Evolutionary conservation across 768 basidiomycete species (phyloP).

Genomic region (Gymnopilus junonius): DNA sequence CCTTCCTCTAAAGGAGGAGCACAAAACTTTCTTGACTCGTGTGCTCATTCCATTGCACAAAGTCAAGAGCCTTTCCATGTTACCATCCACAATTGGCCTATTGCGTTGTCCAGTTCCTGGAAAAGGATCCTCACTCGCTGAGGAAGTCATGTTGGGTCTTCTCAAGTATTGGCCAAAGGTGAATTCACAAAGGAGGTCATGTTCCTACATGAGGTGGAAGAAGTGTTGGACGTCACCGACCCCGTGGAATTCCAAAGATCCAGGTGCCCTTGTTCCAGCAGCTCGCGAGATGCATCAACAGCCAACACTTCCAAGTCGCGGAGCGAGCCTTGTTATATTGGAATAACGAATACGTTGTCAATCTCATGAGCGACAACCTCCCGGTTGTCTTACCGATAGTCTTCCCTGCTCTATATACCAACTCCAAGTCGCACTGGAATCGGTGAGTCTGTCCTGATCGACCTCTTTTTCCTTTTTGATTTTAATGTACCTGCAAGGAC

Average conservation of each 20-base stretch:
- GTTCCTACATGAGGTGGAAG: conserved; percentile 99
- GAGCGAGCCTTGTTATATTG: conserved; percentile 97
- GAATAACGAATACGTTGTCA: conserved; percentile 99
- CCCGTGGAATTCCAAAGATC: conserved; percentile 96
- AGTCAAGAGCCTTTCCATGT: conserved; percentile 94
- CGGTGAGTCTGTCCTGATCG: conserved; percentile 59
- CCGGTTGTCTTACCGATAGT: conserved; percentile 90
- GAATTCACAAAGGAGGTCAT: conserved; percentile 99
- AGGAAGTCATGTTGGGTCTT: conserved; percentile 96
- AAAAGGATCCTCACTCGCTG: conserved; percentile 90
- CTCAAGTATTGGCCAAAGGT: conserved; percentile 99
- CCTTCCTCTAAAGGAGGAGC: conserved; percentile 96
- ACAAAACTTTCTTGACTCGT: conserved; percentile 96
- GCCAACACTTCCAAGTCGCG: conserved; percentile 99
- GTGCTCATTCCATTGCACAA: conserved; percentile 97
- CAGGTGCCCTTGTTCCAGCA: conserved; percentile 92
- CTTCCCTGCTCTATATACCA: conserved; percentile 94
- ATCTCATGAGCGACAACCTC: conserved; percentile 98
- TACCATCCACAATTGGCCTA: conserved; percentile 99
- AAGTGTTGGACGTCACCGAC: conserved; percentile 97
- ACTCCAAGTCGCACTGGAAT: conserved; percentile 99
- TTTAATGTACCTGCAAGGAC: conserved; percentile 61
- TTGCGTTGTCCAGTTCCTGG: conserved; percentile 98
- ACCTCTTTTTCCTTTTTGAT: conserved; percentile 3
- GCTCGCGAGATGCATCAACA: conserved; percentile 95